phyloP scores from a whole-genome alignment of 768 basidiomycete genomes.

The Crassisporium funariophilum region DNA sequence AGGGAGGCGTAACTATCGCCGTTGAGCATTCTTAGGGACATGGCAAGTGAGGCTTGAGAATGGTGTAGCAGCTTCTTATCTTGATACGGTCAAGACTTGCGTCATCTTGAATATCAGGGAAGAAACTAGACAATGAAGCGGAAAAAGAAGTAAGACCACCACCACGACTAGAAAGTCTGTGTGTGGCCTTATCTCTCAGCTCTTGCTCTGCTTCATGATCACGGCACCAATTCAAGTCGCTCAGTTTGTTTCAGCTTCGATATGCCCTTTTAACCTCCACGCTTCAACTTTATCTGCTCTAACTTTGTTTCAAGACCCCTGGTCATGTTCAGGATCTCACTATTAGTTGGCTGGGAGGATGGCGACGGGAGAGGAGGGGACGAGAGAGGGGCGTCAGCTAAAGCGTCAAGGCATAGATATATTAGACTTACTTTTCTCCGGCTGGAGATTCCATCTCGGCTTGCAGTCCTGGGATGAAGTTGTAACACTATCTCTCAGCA shows the following conservation, averaged over 20 bases:
- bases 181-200: slow-evolving; percentile 10
- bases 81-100: slow-evolving; percentile 10
- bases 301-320: slow-evolving; percentile 6
- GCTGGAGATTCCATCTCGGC: slow-evolving; percentile 7
- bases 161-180: slow-evolving; percentile 13
- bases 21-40: slow-evolving; percentile 3
- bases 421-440: slow-evolving; percentile 8
- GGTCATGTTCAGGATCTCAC: slow-evolving; percentile 3
- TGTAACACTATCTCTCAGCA: too few relatives aligned
- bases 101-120: slow-evolving; percentile 7
- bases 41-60: slow-evolving; percentile 10
- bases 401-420: background rate
- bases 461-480: slow-evolving; percentile 1
- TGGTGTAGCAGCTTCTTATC: slow-evolving; percentile 8
- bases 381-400: background rate
- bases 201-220: slow-evolving; percentile 9
- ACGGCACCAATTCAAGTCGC: slow-evolving; percentile 2
- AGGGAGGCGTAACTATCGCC: slow-evolving; percentile 6
- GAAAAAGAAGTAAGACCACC: slow-evolving; percentile 1
- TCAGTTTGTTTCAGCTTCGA: slow-evolving; percentile 7
- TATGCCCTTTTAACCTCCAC: slow-evolving; percentile 4
- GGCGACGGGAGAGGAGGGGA: slow-evolving; percentile 1
- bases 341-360: slow-evolving; percentile 2
- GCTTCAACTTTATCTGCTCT: slow-evolving; percentile 5
- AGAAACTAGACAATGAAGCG: slow-evolving; percentile 1